Base-by-base conservation (phyloP, 495 filamentous ascomycete genomes). In the Tuber microsphaerosporum region DNA sequence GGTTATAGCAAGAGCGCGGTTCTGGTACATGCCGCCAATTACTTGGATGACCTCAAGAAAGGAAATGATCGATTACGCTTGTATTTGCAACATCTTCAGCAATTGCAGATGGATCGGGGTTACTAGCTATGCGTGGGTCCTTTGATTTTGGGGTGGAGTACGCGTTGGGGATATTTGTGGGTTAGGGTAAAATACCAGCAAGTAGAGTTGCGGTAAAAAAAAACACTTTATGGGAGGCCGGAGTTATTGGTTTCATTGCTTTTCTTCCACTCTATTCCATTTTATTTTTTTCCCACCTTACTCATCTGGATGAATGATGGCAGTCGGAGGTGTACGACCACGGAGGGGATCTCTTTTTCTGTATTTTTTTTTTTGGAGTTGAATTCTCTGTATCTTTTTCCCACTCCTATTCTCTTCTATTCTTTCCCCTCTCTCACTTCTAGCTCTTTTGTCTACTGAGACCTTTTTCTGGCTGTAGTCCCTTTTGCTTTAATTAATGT, bases 1-100 rank as follows among this genome's bases (percentile, higher is more conserved):
- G 90, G 91, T 0, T 90, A 92, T 69, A 94, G 91, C 84, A 95
- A 94, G 84, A 92, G 91, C 77, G 88, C 87, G n/a, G 89, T 91
- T 83, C 86, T 96, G 56, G 88, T 87, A 20, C 88, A 91, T 80
- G 87, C 91, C 9, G 91, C 89, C 26, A 89, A 91, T 75, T 94
- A 89, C 86, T 84, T 97, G n/a, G 88, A 92, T 70, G 87, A 89
- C 34, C 80, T 94, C n/a, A 77, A 92, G 56, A 84, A 85, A 65
- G 92, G 90, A 3, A 95, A 95, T 82, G 84, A 71, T 42, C 73
- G 76, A 56, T 73, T 83, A 74, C 75, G 75, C 41, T 42, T 74
- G 61, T 82, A 80, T 72, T 73, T 82, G 22, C 81, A 82, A 20
- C 77, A 82, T 14, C 70, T 82, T 43, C 77, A 79, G 19, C 76